A percentile compares a stretch with the other conserved stretches of the same genome.
Evolutionary conservation across 345 rosid species (phyloP).

Genomic region (Dipteronia sinensis): DNA sequence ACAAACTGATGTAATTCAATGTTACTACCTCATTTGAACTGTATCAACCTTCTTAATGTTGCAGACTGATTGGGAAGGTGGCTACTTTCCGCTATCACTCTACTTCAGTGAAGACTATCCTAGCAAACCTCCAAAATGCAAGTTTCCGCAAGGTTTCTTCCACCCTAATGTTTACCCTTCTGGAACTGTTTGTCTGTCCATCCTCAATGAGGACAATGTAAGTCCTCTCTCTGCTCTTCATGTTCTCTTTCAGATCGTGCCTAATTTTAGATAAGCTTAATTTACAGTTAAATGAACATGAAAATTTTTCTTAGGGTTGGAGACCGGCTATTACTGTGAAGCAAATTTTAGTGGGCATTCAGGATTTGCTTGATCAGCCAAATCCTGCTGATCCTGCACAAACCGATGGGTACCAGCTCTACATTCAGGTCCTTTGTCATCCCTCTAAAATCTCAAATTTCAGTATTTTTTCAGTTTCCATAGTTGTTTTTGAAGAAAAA

Average conservation of each 20-base stretch:
- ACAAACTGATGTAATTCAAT: background rate
- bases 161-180: conserved; percentile 47
- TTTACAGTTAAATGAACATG: background rate
- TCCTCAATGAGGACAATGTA: conserved; percentile 44
- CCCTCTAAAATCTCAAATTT: background rate
- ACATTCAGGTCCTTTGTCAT: conserved; percentile 22
- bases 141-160: conserved; percentile 43
- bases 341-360: conserved; percentile 47
- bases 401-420: conserved; percentile 38
- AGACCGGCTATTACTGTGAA: conserved; percentile 48
- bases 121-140: conserved; percentile 49
- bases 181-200: conserved; percentile 45
- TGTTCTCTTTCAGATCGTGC: background rate
- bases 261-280: background rate
- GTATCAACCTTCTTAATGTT: background rate
- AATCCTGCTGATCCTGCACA: conserved; percentile 46
- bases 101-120: conserved; percentile 47
- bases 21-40: conserved; percentile 2
- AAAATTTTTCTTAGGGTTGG: conserved; percentile 34
- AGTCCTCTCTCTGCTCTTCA: conserved; percentile 1
- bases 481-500: background rate
- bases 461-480: background rate
- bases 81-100: conserved; percentile 36
- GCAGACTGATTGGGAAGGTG: conserved; percentile 50
- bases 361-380: conserved; percentile 44